Evolutionary conservation across 352 stramenopile genomes (phyloP), one percentile per base, ranked within the genome.

Genomic region (Phytopythium litorale): DNA sequence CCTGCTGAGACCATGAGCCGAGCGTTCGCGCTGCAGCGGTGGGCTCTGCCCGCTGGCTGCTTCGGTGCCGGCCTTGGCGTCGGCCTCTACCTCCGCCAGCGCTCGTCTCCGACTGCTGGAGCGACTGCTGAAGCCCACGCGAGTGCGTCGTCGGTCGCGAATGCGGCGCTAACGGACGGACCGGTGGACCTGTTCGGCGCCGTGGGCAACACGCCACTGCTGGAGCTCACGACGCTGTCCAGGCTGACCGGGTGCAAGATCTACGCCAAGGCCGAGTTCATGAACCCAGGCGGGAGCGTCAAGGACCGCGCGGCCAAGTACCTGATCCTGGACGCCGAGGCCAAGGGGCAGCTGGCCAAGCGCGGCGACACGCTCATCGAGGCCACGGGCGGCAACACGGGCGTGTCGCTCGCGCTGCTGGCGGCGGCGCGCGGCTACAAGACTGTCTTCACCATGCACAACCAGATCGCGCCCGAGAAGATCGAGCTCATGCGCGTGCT

Each of bases 241-340:
- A 70, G 72, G 51, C 75, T 92, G 49, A 94, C 85, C 4, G 73
- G 75, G 5, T 91, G 83, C 75, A 88, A 77, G 62, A 84, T 94
- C 60, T 82, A 89, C 33, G 85, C 72, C 60, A 94, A 94, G 65
- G 83, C 83, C 21, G 85, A 94, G 73, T 92, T 80, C 59, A 72
- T 88, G 66, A 98, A 98, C 67, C 96, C 96, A 21, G 92, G 91
- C 63, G 95, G 94, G 13, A 96, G 79, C 28, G 90, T 98, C 64
- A 98, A 98, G 75, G 95, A 98, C 74, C 92, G 95, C 33, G 94
- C 97, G 13, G 92, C 91, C 46, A 89, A 96, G 50, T 90, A 76
- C n/a, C 86, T 98, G 75, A 97, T 98, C 67, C 68, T 84, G n/a
- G 79, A 98, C 58, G 94, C 92, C 4, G 94, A 98, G 76, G 67